Evolutionary conservation across 2,329 filamentous ascomycete species (phyloP), one percentile per base, ranked within the genome.

Genomic region (Ophiostoma australiae): DNA sequence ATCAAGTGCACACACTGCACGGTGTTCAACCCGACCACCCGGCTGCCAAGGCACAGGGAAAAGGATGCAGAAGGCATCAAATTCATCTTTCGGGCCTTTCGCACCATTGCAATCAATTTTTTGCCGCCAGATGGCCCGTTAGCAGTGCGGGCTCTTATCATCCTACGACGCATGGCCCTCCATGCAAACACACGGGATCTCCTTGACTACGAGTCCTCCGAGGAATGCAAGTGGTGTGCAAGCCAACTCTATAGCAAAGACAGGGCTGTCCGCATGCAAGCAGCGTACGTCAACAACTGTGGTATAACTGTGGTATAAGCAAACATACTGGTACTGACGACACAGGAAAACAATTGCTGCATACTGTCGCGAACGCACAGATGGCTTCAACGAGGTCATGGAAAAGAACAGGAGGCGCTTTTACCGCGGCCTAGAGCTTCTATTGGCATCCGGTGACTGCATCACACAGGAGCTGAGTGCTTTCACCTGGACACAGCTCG

Each of bases 401-500:
- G 41, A 41, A 8, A 68, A 70, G 17, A 75, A 75, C 68, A 20
- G 73, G 4, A 39, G 41, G 23, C 73, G 73, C 1, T 72, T 75
- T 37, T 72, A 68, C 68, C 35, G 39, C 13, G 73, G 71, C 0
- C 71, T 75, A 1, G 61, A 73, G 2, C 61, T 65, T 35, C 72
- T 75, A 69, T 39, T 69, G 3, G 37, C 23, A 1, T 70, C 73
- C 0, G 70, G 66, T 4, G 70, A 73, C 69, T 71, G 68, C 66
- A 63, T 69, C 3, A 37, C 44, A 20, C 74, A 74, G 23, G 74
- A 75, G 52, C 74, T 73, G 15, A 70, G 70, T 44, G 69, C 69
- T 0, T 44, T 74, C 8, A 68, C 44, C 1, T 75, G 74, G 74
- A 70, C 72, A 31, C 72, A 74, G 55, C 65, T 75, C 41, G 74